Percentiles rank a stretch among this genome's conserved stretches.
Evolutionary conservation across 164 flowering plant species (phyloP).

Genomic region (Magnolia kwangsiensis): DNA sequence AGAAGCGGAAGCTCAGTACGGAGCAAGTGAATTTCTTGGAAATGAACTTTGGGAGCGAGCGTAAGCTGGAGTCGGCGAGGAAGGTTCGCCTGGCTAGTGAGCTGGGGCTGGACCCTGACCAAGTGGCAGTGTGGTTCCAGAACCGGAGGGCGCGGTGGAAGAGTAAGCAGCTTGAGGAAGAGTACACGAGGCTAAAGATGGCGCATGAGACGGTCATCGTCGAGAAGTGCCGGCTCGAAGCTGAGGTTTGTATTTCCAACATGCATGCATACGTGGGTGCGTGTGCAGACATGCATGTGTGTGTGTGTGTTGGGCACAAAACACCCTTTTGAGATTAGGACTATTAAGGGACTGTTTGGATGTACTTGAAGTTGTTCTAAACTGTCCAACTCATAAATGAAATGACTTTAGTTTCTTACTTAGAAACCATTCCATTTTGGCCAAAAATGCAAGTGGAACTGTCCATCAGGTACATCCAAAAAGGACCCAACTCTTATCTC

Average conservation of each 20-base stretch:
- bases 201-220: constrained; percentile 33
- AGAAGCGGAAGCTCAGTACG: constrained; percentile 59
- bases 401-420: too few species aligned
- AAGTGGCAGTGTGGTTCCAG: constrained; percentile 80
- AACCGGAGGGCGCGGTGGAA: constrained; percentile 70
- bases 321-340: background rate
- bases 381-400: too few species aligned
- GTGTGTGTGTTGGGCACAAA: background rate
- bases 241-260: constrained; percentile 41
- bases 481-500: too few species aligned
- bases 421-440: background rate
- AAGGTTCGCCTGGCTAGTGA: constrained; percentile 58
- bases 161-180: constrained; percentile 68
- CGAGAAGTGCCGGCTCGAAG: constrained; percentile 62
- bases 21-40: constrained; percentile 54
- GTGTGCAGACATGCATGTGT: background rate
- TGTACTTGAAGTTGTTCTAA: background rate
- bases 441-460: too few species aligned
- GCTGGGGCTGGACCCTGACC: constrained; percentile 64
- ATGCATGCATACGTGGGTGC: background rate
- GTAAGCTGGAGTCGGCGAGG: constrained; percentile 59
- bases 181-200: constrained; percentile 37
- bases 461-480: too few species aligned
- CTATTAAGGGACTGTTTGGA: background rate
- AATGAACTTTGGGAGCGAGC: constrained; percentile 46